Conservation (phyloP, 164 flowering plant species). For the Berberis vulgaris region DNA sequence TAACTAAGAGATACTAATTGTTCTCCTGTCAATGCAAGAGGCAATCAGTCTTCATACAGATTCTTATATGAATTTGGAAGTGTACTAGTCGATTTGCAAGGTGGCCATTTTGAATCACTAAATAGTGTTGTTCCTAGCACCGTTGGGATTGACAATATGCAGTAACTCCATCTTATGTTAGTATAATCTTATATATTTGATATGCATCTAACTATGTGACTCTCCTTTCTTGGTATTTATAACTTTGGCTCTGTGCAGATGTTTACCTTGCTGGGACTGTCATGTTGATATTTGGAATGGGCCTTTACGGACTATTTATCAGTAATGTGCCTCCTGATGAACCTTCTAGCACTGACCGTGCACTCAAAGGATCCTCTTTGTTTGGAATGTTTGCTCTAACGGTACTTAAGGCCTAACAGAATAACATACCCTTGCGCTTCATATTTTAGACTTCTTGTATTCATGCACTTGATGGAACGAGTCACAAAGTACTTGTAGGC, state of each 20-base stretch:
- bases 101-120: no score
- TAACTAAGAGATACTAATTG: no score
- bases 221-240: background rate
- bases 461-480: background rate
- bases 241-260: constrained; percentile 39
- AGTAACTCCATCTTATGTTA: no score
- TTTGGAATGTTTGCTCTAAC: constrained; percentile 94
- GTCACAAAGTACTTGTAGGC: no score
- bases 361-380: constrained; percentile 80
- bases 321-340: constrained; percentile 50
- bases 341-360: constrained; percentile 55
- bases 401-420: constrained; percentile 28
- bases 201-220: background rate
- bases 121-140: no score
- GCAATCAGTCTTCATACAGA: no score
- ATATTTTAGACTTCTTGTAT: background rate
- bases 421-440: background rate
- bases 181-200: no score
- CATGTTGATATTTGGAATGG: constrained; percentile 95
- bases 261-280: constrained; percentile 99
- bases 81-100: no score
- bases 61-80: no score
- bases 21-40: no score
- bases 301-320: constrained; percentile 85
- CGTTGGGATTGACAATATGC: no score